phyloP scores from a whole-genome alignment of 2,329 filamentous ascomycete genomes.

The Diaporthe nobilis region DNA sequence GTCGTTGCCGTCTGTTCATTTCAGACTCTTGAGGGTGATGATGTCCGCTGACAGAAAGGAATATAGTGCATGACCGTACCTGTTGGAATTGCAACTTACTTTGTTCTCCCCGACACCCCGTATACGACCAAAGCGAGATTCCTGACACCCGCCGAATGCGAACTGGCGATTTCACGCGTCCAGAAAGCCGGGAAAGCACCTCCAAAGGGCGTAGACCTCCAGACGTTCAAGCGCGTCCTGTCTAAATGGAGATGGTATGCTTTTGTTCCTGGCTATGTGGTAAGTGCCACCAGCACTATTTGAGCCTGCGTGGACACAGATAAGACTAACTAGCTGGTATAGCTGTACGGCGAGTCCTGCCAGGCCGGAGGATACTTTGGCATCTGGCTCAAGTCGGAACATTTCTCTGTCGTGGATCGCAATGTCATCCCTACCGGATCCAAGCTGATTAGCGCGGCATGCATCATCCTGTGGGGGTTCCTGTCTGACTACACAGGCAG shows the following conservation, averaged over 20 bases:
- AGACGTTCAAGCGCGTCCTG: constrained; percentile 47
- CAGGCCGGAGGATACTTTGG: constrained; percentile 47
- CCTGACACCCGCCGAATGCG: constrained; percentile 46
- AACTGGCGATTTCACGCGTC: constrained; percentile 45
- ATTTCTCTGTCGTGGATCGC: constrained; percentile 46
- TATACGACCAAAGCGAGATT: constrained; percentile 48
- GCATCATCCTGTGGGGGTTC: constrained; percentile 45
- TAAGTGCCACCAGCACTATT: constrained; percentile 39
- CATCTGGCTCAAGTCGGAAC: constrained; percentile 47
- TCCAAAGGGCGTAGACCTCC: constrained; percentile 45
- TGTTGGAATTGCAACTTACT: constrained; percentile 47
- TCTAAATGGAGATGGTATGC: constrained; percentile 49
- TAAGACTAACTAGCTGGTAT: not conserved
- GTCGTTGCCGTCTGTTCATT: too few relatives aligned
- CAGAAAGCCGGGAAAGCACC: constrained; percentile 46
- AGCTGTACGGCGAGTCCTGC: constrained; percentile 49
- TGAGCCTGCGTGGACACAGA: too few relatives aligned
- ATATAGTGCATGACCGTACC: constrained; percentile 49
- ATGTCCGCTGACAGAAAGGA: not conserved
- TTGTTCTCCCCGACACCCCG: constrained; percentile 49
- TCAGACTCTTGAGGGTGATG: too few relatives aligned
- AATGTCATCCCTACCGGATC: constrained; percentile 47
- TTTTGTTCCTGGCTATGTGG: constrained; percentile 49
- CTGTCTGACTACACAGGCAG: constrained; percentile 46
- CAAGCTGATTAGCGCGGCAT: constrained; percentile 44